These are phyloP conservation scores for Hura crepitans DNA, from an alignment of 441 rosid species.

Conservation along the genomic window DNA sequence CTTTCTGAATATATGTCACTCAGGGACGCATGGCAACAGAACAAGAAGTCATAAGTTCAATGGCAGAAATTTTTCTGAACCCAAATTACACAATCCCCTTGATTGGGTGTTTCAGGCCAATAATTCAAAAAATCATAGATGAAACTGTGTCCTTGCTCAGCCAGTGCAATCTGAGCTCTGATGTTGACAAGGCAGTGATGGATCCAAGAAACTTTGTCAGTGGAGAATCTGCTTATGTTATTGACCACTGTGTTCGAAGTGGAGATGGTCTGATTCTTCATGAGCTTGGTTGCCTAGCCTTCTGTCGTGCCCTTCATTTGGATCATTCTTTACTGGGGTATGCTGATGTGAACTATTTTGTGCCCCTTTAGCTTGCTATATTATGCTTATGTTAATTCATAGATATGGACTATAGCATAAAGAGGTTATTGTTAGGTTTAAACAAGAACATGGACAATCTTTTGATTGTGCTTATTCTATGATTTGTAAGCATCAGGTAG, in stretches of 20 bases:
- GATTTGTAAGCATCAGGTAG: not conserved
- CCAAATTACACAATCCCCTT: constrained; percentile 65
- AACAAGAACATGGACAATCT: not conserved
- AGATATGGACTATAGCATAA: not conserved
- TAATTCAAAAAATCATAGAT: constrained; percentile 53
- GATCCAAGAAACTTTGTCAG: constrained; percentile 36
- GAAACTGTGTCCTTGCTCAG: constrained; percentile 53
- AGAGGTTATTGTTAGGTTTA: not conserved
- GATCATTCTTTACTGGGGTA: constrained; percentile 68
- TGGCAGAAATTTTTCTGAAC: constrained; percentile 64
- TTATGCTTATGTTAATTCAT: constrained; percentile 8
- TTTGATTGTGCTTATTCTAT: not conserved
- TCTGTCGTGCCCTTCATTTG: constrained; percentile 80
- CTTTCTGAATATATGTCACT: constrained; percentile 17
- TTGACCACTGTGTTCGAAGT: constrained; percentile 48
- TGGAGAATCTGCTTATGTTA: constrained; percentile 43
- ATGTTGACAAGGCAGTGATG: constrained; percentile 21
- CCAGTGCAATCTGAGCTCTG: constrained; percentile 50
- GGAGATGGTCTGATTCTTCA: constrained; percentile 74
- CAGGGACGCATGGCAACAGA: constrained; percentile 48
- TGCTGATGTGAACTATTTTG: constrained; percentile 13
- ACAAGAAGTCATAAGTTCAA: constrained; percentile 53
- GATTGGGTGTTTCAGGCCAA: constrained; percentile 64
- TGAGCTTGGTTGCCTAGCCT: constrained; percentile 85
- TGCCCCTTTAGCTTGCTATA: not conserved